Evolutionary conservation across 2,329 filamentous ascomycete species (phyloP).

Genomic region (Aspergillus udagawae): DNA sequence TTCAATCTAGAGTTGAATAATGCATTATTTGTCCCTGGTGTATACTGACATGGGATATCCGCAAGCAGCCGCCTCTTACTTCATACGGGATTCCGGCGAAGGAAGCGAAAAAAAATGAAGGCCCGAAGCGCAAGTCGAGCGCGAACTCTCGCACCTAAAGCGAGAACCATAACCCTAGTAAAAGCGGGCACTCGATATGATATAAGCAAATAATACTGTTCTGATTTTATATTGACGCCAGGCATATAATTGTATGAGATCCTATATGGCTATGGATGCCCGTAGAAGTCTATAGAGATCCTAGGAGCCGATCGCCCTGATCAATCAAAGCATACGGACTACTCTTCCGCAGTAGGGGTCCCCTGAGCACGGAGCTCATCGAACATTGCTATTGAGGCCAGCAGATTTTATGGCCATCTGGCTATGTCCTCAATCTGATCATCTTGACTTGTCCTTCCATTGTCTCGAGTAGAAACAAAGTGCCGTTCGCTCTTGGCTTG

Average conservation of each 20-base stretch:
- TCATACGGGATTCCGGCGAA: not conserved
- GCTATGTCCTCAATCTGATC: not conserved
- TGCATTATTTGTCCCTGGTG: no score
- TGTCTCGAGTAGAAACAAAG: not conserved
- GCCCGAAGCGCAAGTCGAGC: conserved; percentile 6
- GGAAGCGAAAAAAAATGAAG: no score
- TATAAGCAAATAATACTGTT: no score
- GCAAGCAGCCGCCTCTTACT: not conserved
- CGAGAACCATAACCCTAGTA: conserved; percentile 8
- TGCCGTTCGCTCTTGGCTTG: not conserved
- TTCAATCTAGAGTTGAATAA: not conserved
- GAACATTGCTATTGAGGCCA: not conserved
- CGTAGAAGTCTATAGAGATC: no score
- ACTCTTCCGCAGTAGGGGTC: no score
- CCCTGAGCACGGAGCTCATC: not conserved
- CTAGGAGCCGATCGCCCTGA: no score
- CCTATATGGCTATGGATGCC: no score
- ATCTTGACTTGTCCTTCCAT: not conserved
- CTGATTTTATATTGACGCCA: no score
- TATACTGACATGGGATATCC: not conserved
- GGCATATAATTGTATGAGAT: no score
- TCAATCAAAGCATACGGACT: no score
- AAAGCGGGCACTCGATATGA: no score
- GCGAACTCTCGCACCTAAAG: conserved; percentile 15
- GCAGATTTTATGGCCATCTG: not conserved